These are phyloP conservation scores for Pythium chondricola DNA, from an alignment of 352 stramenopile genomes.

Conservation along the genomic window DNA sequence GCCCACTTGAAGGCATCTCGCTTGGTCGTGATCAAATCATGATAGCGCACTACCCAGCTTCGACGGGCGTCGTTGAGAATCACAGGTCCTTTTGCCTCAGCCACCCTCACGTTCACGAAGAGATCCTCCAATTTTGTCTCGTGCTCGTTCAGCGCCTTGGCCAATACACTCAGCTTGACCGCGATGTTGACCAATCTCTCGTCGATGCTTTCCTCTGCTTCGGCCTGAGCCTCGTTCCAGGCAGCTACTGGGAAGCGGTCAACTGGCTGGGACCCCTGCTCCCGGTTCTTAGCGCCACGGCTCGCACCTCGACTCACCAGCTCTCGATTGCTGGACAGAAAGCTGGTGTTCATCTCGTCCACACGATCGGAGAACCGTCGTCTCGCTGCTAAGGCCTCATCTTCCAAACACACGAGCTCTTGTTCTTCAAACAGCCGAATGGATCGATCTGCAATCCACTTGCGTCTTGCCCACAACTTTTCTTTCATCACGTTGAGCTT, in stretches of 20 bases:
- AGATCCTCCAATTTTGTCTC: constrained; percentile 27
- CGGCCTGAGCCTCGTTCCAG: not conserved
- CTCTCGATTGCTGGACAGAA: constrained; percentile 11
- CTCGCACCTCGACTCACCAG: constrained; percentile 6
- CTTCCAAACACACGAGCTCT: constrained; percentile 13
- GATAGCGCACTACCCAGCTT: constrained; percentile 24
- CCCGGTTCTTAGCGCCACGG: constrained; percentile 4
- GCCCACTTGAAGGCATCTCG: constrained; percentile 10
- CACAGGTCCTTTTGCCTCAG: constrained; percentile 26
- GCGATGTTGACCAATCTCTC: constrained; percentile 18
- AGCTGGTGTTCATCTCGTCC: constrained; percentile 3
- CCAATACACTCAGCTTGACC: constrained; percentile 22
- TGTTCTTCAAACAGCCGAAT: constrained; percentile 24
- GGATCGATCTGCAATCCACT: constrained; percentile 27
- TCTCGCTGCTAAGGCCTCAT: constrained; percentile 3
- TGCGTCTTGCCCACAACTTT: constrained; percentile 27
- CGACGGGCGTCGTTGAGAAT: constrained; percentile 34
- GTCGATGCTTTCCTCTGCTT: constrained; percentile 7
- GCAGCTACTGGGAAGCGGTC: no score
- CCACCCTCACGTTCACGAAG: constrained; percentile 18
- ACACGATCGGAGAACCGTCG: constrained; percentile 7
- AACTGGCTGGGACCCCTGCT: not conserved
- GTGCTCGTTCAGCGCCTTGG: constrained; percentile 17
- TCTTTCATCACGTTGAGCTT: constrained; percentile 38
- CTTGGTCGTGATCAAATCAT: constrained; percentile 23